Percentiles rank a stretch among this genome's conserved stretches.
phyloP scores from a whole-genome alignment of 139 green algal genomes.

The Chlorella ohadii region DNA sequence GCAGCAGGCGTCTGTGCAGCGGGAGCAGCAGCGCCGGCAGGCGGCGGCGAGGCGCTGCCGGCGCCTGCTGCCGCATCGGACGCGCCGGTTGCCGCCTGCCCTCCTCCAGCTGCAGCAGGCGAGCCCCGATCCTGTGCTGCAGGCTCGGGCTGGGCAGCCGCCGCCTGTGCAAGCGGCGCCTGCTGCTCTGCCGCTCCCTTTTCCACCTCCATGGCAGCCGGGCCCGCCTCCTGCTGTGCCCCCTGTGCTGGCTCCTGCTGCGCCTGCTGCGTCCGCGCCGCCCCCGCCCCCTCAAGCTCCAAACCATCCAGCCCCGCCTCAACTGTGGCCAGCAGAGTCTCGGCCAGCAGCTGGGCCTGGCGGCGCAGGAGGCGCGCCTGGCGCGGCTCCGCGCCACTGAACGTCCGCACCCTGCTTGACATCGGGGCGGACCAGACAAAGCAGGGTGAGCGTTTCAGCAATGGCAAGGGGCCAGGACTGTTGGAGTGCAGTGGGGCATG shows the following conservation, averaged over 20 bases:
- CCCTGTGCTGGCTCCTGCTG: background rate
- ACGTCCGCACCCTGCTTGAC: background rate
- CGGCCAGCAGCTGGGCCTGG: conserved; percentile 1
- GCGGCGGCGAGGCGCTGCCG: background rate
- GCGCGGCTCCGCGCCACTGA: background rate
- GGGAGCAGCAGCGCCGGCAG: background rate
- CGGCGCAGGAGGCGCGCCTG: conserved; percentile 19
- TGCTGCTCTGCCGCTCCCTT: background rate
- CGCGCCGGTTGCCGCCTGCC: no score
- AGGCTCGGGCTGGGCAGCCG: background rate
- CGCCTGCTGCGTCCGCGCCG: background rate
- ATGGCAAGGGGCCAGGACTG: no score
- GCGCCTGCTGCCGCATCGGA: background rate
- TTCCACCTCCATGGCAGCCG: background rate
- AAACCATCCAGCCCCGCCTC: background rate
- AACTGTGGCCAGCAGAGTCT: conserved; percentile 1
- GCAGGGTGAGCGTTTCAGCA: no score
- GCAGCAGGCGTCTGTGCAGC: background rate
- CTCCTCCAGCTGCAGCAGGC: background rate
- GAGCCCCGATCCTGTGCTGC: background rate
- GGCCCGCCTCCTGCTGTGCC: background rate
- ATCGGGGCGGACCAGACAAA: no score
- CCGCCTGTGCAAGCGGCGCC: background rate
- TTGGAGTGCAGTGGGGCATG: no score
- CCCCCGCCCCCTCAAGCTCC: conserved; percentile 1